phyloP scores from a whole-genome alignment of 2,329 filamentous ascomycete species.

The Fusarium nodosum region DNA sequence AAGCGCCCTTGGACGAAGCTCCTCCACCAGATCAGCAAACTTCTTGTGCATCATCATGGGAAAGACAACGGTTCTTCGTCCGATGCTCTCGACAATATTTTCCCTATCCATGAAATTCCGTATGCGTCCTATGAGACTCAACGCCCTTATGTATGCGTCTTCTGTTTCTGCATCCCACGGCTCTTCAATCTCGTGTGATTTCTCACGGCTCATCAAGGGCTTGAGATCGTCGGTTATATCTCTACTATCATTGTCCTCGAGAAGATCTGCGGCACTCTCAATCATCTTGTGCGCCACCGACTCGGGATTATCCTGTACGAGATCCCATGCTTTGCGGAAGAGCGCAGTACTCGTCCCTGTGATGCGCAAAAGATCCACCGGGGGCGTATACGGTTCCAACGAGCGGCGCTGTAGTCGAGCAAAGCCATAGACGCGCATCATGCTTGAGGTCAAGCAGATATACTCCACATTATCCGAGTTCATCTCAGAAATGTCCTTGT shows the following conservation, averaged over 20 bases:
- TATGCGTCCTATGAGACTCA: slow-evolving; percentile 1
- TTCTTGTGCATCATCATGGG: slow-evolving; percentile 11
- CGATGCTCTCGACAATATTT: background rate
- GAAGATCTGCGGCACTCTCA: background rate
- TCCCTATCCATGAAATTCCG: background rate
- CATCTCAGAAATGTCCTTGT: slow-evolving; percentile 5
- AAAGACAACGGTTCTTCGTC: slow-evolving; percentile 3
- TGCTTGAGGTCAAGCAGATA: slow-evolving; percentile 5
- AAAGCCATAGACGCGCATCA: slow-evolving; percentile 10
- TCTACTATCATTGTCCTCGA: background rate
- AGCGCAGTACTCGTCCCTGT: background rate
- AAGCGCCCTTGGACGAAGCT: slow-evolving; percentile 12
- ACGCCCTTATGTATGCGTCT: background rate
- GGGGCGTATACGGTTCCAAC: background rate
- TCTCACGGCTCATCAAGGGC: background rate
- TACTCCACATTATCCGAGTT: slow-evolving; percentile 3
- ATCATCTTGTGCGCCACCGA: slow-evolving; percentile 10
- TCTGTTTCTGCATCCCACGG: slow-evolving; percentile 4
- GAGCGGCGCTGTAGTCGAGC: slow-evolving; percentile 1
- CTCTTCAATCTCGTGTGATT: slow-evolving; percentile 2
- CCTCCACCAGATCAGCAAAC: slow-evolving; percentile 9
- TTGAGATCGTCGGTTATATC: slow-evolving; percentile 1
- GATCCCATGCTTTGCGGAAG: background rate
- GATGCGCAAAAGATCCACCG: slow-evolving; percentile 9
- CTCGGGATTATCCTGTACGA: slow-evolving; percentile 1